Evolutionary conservation across 495 filamentous ascomycete species (phyloP), one percentile per base, ranked within the genome.

Genomic region (Saxophila tyrrhenica): DNA sequence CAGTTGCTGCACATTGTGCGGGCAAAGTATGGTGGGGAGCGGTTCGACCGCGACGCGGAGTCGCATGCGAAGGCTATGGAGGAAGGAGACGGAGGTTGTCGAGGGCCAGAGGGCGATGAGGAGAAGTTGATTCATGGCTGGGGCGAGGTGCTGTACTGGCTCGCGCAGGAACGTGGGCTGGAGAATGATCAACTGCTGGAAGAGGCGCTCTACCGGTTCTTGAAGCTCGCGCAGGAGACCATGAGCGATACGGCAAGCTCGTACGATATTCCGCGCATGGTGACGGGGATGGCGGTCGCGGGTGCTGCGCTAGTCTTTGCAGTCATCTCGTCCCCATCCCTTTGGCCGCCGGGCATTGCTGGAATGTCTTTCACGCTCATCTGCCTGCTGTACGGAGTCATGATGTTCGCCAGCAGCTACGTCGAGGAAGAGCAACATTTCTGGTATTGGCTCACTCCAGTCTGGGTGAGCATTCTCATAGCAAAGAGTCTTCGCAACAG

Each of bases 391-490:
- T 94, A 95, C 65, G 79, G 82, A 10, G 65, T 76, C 25, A 90
- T 94, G 84, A 97, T 96, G 89, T 97, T 97, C 69, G 89, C 90
- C 25, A 94, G 86, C 66, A 95, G 89, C 65, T 97, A 89, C 64
- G 87, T 99, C 22, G 92, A 99, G 65, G 92, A 99, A 68, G 92
- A 99, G 65, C 92, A 97, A 22, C 85, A 96, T 57, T 95, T 94
- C 67, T 99, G 92, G 92, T 96, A 97, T 67, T 95, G 90, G 89
- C 65, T 78, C 17, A 79, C 84, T 13, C 82, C 86, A 0, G 83
- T 77, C 1, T 99, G 89, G 89, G 70, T 86, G 41, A 69, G 77
- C 43, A n/a, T 58, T 1, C 55, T 61, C 22, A 51, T 43, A 7
- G 39, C 35, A 11, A 47, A n/a, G 16, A 35, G 42, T 21, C 5